phyloP scores from a whole-genome alignment of 768 basidiomycete species.

The Boletus subparvulus region DNA sequence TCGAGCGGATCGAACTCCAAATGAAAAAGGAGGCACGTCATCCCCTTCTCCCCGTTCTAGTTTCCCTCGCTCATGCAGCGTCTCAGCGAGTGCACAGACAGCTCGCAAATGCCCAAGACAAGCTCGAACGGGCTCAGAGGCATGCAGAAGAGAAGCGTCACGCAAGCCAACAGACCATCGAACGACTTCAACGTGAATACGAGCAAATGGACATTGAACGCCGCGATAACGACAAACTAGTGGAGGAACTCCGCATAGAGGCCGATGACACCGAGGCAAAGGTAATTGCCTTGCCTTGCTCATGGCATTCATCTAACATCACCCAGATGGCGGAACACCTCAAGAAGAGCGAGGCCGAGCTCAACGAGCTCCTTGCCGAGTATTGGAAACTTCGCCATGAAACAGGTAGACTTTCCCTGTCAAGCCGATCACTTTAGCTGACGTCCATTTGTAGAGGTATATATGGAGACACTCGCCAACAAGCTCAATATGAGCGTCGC shows the following conservation, averaged over 20 bases:
- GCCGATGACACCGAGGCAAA: conserved; percentile 66
- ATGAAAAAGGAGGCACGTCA: conserved; percentile 63
- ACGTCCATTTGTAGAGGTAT: conserved; percentile 54
- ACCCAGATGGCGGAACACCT: conserved; percentile 76
- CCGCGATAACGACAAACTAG: conserved; percentile 73
- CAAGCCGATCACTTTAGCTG: background rate
- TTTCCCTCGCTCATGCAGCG: background rate
- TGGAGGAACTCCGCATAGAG: conserved; percentile 72
- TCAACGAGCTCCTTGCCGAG: conserved; percentile 78
- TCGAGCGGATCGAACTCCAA: conserved; percentile 68
- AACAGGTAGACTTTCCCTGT: conserved; percentile 49
- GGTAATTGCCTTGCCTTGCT: conserved; percentile 35
- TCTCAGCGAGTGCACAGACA: conserved; percentile 78
- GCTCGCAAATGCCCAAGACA: conserved; percentile 76
- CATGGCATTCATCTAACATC: background rate
- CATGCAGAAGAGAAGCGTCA: conserved; percentile 79
- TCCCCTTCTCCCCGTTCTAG: background rate
- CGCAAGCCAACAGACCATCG: conserved; percentile 71
- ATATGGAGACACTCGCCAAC: conserved; percentile 84
- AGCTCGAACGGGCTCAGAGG: conserved; percentile 73
- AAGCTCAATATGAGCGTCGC: conserved; percentile 63
- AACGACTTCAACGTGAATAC: conserved; percentile 74
- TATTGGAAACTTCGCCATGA: conserved; percentile 81
- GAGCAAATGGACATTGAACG: conserved; percentile 75
- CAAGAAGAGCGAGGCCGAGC: conserved; percentile 68